These are phyloP conservation scores for Pyrus hybrid DNA, from an alignment of 331 rosid genomes.

Conservation along the genomic window DNA sequence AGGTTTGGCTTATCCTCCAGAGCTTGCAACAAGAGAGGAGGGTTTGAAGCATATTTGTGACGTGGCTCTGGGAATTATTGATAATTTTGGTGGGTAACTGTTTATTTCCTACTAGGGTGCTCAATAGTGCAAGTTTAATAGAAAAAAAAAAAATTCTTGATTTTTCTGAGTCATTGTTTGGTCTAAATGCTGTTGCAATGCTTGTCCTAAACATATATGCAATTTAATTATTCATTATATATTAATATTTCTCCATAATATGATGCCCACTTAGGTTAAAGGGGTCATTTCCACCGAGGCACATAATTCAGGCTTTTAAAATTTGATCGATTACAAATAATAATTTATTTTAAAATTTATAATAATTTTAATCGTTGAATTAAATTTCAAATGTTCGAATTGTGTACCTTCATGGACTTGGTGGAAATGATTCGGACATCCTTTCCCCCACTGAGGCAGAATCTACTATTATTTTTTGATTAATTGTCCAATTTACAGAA, in stretches of 20 bases:
- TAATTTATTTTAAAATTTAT: rapidly evolving
- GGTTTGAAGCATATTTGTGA: constrained; percentile 70
- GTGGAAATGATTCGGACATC: rapidly evolving
- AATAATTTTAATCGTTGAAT: rapidly evolving
- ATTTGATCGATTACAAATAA: too few relatives aligned
- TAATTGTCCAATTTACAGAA: background rate
- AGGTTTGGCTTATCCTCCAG: constrained; percentile 44
- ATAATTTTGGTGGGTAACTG: constrained; percentile 41
- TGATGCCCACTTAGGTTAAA: too few relatives aligned
- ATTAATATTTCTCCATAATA: too few relatives aligned
- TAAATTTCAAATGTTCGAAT: rapidly evolving
- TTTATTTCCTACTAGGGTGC: background rate
- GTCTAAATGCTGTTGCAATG: background rate
- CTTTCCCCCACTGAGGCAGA: background rate
- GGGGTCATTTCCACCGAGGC: too few relatives aligned
- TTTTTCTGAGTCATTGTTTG: background rate
- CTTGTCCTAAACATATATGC: too few relatives aligned
- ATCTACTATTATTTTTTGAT: background rate
- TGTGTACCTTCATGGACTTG: rapidly evolving
- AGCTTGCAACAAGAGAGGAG: constrained; percentile 60
- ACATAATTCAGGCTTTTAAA: too few relatives aligned
- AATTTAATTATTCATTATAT: too few relatives aligned
- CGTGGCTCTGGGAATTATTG: constrained; percentile 72
- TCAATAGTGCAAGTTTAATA: background rate
- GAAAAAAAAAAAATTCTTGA: background rate